Base-by-base conservation (phyloP, 306 rosid species). In the Styphnolobium japonicum region DNA sequence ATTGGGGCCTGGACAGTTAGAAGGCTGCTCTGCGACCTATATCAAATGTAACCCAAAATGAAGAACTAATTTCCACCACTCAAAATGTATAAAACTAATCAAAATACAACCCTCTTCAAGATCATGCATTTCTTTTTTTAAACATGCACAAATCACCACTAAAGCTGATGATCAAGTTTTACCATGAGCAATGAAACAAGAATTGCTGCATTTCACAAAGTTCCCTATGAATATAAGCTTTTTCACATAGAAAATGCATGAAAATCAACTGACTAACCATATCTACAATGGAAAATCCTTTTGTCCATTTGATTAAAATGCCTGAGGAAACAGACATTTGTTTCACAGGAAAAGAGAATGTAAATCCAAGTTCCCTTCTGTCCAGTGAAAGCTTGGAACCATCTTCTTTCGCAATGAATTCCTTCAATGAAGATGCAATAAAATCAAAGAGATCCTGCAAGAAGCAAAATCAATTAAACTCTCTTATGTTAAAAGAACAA, bases 311-410 rank as follows among this genome's bases (percentile, higher is more conserved):
- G 71, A 92, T 90, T 80, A 94, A 82, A 82, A 86, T 81, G 83
- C 98, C 98, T 4, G 96, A 89, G 25, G 97, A 84, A 66, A 89
- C 82, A 42, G 96, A 90, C 56, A 77, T 67, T 84, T 94, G 98
- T 77, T 87, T 94, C 77, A 92, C 90, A 1, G 98, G 98, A 89
- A 90, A 94, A 80, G 98, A 92, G 87, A 94, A 94, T 29, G 97
- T 94, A 81, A 92, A 94, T 67, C 98, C 98, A 81, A 94, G 93
- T 63, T 92, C 96, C 85, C 86, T 85, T 84, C 80, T 85, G 55
- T 77, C 84, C 61, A 11, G 69, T 71, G 86, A 82, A 85, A 33
- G 33, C 72, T 90, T 85, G 63, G 89, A 74, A 82, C 75, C 76
- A 45, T 85, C 86, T 85, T 92, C 96, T 84, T 73, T 89, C 14